These are phyloP conservation scores for Fonsecaea erecta DNA, from an alignment of 2,329 filamentous ascomycete genomes.

Conservation along the genomic window DNA sequence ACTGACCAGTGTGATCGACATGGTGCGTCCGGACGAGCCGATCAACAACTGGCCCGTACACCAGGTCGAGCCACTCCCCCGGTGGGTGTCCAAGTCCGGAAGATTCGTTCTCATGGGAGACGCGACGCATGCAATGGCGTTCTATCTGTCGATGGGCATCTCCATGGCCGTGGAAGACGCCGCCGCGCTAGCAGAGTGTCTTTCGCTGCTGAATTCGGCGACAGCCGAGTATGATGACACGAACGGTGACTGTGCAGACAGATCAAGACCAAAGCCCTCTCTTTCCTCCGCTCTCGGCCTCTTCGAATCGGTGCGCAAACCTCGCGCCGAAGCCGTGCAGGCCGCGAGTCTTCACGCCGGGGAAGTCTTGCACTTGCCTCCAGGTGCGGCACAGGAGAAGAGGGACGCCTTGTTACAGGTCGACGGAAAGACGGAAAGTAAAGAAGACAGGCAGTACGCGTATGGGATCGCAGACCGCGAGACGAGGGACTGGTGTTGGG, in stretches of 20 bases:
- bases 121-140: background rate
- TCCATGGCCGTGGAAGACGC: constrained; percentile 7
- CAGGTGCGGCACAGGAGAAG: background rate
- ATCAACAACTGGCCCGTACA: constrained; percentile 1
- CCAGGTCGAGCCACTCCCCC: background rate
- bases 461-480: background rate
- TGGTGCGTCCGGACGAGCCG: background rate
- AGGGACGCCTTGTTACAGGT: background rate
- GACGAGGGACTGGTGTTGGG: constrained; percentile 9
- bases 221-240: background rate
- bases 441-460: background rate
- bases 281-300: background rate
- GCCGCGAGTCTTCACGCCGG: constrained; percentile 1
- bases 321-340: constrained; percentile 3
- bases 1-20: background rate
- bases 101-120: constrained; percentile 8
- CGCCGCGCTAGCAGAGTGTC: background rate
- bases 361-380: background rate
- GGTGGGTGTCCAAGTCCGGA: background rate
- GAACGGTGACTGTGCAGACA: background rate
- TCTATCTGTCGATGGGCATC: constrained; percentile 5
- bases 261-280: background rate
- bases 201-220: background rate
- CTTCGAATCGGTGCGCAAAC: constrained; percentile 3
- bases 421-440: background rate